Evolutionary conservation across 768 basidiomycete species (phyloP), one percentile per base, ranked within the genome.

Genomic region (Cytidiella melzeri): DNA sequence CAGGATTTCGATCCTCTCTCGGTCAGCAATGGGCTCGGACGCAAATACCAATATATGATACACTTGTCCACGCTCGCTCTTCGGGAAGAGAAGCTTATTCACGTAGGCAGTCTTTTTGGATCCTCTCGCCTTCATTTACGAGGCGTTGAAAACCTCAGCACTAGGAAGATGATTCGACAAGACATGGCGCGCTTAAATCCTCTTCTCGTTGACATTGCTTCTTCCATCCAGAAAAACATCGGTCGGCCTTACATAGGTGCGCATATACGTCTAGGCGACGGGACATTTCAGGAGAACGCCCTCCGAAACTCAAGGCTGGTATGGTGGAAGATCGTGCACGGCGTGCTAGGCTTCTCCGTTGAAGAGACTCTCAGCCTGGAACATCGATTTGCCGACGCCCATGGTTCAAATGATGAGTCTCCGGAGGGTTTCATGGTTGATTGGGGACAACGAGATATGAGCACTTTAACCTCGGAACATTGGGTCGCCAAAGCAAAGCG

Each of bases 71-170:
- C 67, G 1, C 69, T 81, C n/a, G 67, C 67, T 3, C 45, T 59
- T 24, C 61, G 67, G 19, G 57, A 59, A 3, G 68, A 78, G 50
- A 77, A 73, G 7, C 73, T 91, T 23, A 59, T 92, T 13, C 79
- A 84, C 48, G 59, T 92, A 12, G 89, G 89, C 7, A 81, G 83
- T 0, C 73, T 91, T 1, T 91, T 91, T 65, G 87, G 87, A 4
- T 83, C 86, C 1, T 80, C 81, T 2, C 76, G 90, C 7, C 67
- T 91, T 2, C 72, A 75, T 20, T 69, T 88, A 0, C 70, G 66
- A 19, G 57, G 68, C 24, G 55, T 58, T 7, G 57, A 58, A 12
- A 74, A 79, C 54, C 59, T 69, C 43, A 62, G 58, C 12, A 57
- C 79, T 23, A 78, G 81, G 2, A 61, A 67, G 5, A 56, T 64